Evolutionary conservation across 495 filamentous ascomycete species (phyloP), one percentile per base, ranked within the genome.

Genomic region (Daldinia bambusicola): DNA sequence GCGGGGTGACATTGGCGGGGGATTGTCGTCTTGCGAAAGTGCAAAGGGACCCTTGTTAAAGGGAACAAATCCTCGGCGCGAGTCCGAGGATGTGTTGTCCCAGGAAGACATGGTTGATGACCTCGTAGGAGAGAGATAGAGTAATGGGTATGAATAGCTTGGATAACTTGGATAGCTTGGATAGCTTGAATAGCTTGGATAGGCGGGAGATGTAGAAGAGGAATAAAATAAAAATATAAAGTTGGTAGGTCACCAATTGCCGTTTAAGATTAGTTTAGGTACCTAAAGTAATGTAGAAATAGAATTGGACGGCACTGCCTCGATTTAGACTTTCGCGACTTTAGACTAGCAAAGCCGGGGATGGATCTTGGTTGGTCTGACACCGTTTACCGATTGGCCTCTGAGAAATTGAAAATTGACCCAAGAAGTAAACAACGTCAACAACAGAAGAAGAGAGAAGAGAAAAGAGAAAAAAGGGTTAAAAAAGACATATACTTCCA

Each of bases 1-100:
- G 58, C 74, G 79, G 0, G 77, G 69, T 14, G 75, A 70, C 43
- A 78, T 71, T 32, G 79, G 75, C n/a, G 59, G 41, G 16, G 71
- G 55, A 14, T 53, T 66, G 0, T 83, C 81, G 22, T 82, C 81
- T 43, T 80, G 76, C 6, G 79, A 74, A 31, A 78, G 63, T 30
- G 80, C 67, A 61, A 79, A 79, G 0, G 78, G 75, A 10, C 70
- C 66, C 7, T 74, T 70, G 13, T 67, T 71, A 30, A 80, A 78
- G 45, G 71, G 37, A 51, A 57, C 22, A 32, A 60, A 48, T 12
- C 63, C 65, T 31, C 67, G 67, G 4, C 66, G 61, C 4, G 73
- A 51, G 14, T 72, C 70, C 14, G 75, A 72, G 32, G 18, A 65
- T 20, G 62, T 70, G 51, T 63, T 72, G 63, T 77, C 75, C 10